Base-by-base conservation (phyloP, 1,284 basidiomycete genomes). In the Meira nashicola region DNA sequence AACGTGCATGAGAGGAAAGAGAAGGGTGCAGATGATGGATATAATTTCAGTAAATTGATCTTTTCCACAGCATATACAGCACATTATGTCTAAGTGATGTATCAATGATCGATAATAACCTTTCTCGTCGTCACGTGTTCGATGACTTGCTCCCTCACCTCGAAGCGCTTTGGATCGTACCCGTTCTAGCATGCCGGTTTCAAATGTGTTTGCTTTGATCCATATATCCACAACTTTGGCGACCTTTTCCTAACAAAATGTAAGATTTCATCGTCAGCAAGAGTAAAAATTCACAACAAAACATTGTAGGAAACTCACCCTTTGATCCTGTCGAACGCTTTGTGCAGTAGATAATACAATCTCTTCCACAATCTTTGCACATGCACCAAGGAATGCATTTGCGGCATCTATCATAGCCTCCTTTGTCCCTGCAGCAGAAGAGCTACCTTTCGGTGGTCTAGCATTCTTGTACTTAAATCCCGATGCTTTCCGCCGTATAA, bases 151-250 rank as follows among this genome's bases (percentile, higher is more conserved):
- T 8, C 25, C 50, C 12, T 14, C 47, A 33, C 33, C 49, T 19
- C 14, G 25, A 10, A 14, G 50, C n/a, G 23, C 38, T 54, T 14
- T 41, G 10, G 17, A 58, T 53, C n/a, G 52, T 55, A 68, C 58
- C 9, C 51, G 39, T 50, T 55, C 47, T n/a, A 71, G 57, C 19
- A 68, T 37, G 28, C 51, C 52, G 7, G 54, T n/a, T n/a, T 59
- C 48, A 52, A 71, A 71, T 12, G 69, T 70, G 2, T 43, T 56
- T 0, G 67, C 65, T 15, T 65, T 64, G 25, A 28, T 46, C 69
- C 69, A 71, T 39, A 71, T 71, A 51, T 71, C 69, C 40, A 71
- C 55, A 39, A 71, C 69, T 50, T 71, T 71, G 33, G 47, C 46
- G 14, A 69, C 69, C 53, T 71, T 71, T 47, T 68, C 66, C 65